These are phyloP conservation scores for Penicillium coffeae DNA, from an alignment of 495 filamentous ascomycete species.

Conservation along the genomic window DNA sequence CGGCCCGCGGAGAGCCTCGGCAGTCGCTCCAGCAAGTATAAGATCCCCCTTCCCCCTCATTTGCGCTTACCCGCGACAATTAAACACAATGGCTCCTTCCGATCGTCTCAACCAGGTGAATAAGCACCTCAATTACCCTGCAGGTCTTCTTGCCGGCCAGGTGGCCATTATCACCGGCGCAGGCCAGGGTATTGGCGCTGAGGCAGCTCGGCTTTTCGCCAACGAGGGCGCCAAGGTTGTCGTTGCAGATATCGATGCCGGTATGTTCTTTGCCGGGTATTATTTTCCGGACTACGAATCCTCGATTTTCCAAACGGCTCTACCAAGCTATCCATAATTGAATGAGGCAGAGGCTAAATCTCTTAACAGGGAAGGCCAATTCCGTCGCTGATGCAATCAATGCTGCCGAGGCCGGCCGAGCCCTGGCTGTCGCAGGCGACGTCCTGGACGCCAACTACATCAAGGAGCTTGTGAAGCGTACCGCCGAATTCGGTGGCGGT, in stretches of 20 bases:
- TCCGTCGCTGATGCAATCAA: conserved; percentile 63
- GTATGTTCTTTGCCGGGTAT: too few relatives aligned
- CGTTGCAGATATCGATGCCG: conserved; percentile 73
- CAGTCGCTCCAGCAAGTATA: conserved; percentile 22
- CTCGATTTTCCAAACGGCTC: too few relatives aligned
- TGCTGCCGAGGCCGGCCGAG: conserved; percentile 52
- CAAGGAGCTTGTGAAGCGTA: conserved; percentile 61
- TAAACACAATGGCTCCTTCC: conserved; percentile 32
- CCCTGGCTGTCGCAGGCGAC: conserved; percentile 69
- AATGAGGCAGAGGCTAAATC: background rate
- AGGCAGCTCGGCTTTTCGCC: conserved; percentile 74
- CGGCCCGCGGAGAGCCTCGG: conserved; percentile 30
- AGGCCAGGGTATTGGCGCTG: conserved; percentile 87
- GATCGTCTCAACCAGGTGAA: conserved; percentile 65
- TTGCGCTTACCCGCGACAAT: background rate
- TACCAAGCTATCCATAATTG: too few relatives aligned
- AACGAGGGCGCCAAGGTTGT: conserved; percentile 83
- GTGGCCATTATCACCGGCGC: conserved; percentile 84
- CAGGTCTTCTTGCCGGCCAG: conserved; percentile 71
- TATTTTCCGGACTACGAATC: too few relatives aligned
- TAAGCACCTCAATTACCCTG: conserved; percentile 73
- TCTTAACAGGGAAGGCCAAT: conserved; percentile 55
- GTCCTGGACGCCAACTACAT: conserved; percentile 65
- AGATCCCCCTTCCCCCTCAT: conserved; percentile 10
- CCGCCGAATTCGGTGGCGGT: conserved; percentile 74